Evolutionary conservation across 495 filamentous ascomycete genomes (phyloP).

Genomic region (Hypoxylon trugodes): DNA sequence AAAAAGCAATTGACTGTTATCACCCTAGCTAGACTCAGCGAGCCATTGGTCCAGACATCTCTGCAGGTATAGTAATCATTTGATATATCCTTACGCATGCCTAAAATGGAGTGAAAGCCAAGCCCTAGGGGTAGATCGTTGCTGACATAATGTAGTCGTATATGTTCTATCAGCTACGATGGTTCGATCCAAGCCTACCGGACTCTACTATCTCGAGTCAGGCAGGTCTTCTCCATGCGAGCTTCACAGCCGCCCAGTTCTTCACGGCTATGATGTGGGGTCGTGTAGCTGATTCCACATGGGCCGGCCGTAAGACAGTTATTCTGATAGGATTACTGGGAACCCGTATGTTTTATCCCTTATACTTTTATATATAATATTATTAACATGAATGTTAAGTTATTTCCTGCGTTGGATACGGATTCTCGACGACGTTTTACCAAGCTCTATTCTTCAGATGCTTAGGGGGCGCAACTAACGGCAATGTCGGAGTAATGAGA

Average conservation of each 20-base stretch:
- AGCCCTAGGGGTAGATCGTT: neutral
- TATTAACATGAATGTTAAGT: slow-evolving; percentile 45
- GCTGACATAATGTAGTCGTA: slow-evolving; percentile 58
- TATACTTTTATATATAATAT: neutral
- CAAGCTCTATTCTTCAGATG: slow-evolving; percentile 77
- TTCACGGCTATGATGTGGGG: slow-evolving; percentile 89
- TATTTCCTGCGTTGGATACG: slow-evolving; percentile 79
- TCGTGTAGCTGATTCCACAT: slow-evolving; percentile 72
- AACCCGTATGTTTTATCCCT: slow-evolving; percentile 53
- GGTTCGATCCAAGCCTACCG: slow-evolving; percentile 70
- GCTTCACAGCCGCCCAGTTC: slow-evolving; percentile 85
- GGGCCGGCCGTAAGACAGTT: slow-evolving; percentile 77
- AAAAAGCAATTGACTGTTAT: slow-evolving; percentile 80
- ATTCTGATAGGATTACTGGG: slow-evolving; percentile 78
- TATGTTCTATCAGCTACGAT: slow-evolving; percentile 82
- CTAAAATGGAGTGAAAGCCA: neutral
- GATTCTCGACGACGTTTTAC: slow-evolving; percentile 75
- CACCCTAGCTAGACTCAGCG: slow-evolving; percentile 76
- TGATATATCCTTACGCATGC: neutral
- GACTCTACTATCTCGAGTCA: slow-evolving; percentile 77
- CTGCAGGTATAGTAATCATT: slow-evolving; percentile 58
- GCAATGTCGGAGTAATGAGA: slow-evolving; percentile 81
- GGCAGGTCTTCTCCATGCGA: slow-evolving; percentile 79
- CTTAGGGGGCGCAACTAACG: slow-evolving; percentile 80
- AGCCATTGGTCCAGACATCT: slow-evolving; percentile 80